Percentiles rank a stretch among this genome's conserved stretches.
Evolutionary conservation across 192 early-diverging fungal species (phyloP).

Genomic region (Paraglomus brasilianum): DNA sequence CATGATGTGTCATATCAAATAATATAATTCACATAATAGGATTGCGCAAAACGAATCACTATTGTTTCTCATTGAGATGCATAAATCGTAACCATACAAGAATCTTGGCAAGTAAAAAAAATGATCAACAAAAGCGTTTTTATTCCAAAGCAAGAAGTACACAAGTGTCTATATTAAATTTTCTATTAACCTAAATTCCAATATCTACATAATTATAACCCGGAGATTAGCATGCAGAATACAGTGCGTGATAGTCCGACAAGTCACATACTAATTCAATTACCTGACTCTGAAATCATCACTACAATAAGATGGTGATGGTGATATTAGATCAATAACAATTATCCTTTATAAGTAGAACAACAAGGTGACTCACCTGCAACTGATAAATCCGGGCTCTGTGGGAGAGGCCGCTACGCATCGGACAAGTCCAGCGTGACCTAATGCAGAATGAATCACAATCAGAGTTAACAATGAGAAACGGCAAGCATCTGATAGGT

Average conservation of each 20-base stretch:
- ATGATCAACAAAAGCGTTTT: too few species aligned
- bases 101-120: too few species aligned
- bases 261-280: neutral
- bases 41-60: too few species aligned
- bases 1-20: too few species aligned
- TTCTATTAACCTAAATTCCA: slow-evolving; percentile 24
- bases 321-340: neutral
- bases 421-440: slow-evolving; percentile 55
- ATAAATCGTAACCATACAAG: too few species aligned
- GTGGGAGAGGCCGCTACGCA: slow-evolving; percentile 61
- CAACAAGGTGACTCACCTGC: slow-evolving; percentile 45
- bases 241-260: neutral
- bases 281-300: slow-evolving; percentile 29
- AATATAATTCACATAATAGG: too few species aligned
- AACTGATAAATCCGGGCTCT: slow-evolving; percentile 59
- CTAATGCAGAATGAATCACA: slow-evolving; percentile 15
- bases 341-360: neutral
- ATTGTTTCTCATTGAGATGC: too few species aligned
- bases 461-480: neutral
- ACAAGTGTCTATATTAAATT: too few species aligned
- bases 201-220: slow-evolving; percentile 9
- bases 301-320: neutral
- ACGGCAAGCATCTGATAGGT: neutral
- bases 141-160: too few species aligned
- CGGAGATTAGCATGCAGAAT: neutral